A percentile compares a stretch with the other conserved stretches of the same genome.
These are phyloP conservation scores for Arabidopsis lyrata DNA, from an alignment of 441 rosid species.

Conservation along the genomic window DNA sequence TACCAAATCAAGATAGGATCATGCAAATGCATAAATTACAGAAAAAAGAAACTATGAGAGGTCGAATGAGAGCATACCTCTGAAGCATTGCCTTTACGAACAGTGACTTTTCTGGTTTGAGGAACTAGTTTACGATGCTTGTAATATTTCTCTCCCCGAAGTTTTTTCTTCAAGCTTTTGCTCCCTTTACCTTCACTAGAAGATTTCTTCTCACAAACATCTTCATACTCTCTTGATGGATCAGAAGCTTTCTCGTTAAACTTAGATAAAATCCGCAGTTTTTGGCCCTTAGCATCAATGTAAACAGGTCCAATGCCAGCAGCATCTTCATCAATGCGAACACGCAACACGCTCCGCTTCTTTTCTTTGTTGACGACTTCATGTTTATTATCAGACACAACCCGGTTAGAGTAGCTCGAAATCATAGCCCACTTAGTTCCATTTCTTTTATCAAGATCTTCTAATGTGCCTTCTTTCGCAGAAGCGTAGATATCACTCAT, in stretches of 20 bases:
- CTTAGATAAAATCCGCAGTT: constrained; percentile 82
- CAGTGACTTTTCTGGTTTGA: constrained; percentile 56
- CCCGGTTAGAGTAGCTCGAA: constrained; percentile 58
- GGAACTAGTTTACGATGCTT: constrained; percentile 62
- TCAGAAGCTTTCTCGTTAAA: constrained; percentile 45
- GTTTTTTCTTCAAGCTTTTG: constrained; percentile 59
- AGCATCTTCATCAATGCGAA: constrained; percentile 54
- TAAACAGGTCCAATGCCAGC: constrained; percentile 85
- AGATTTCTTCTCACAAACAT: constrained; percentile 52
- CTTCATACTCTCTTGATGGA: constrained; percentile 50
- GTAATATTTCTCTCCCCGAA: constrained; percentile 53
- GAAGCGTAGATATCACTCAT: constrained; percentile 81
- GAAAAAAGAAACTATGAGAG: background rate
- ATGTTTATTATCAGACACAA: constrained; percentile 48
- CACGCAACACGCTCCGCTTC: constrained; percentile 48
- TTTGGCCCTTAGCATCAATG: constrained; percentile 85
- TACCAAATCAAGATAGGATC: constrained; percentile 19
- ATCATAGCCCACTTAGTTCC: constrained; percentile 78
- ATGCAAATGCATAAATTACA: background rate
- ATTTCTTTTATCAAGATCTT: constrained; percentile 91
- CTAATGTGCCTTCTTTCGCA: constrained; percentile 75
- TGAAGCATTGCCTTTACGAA: constrained; percentile 53
- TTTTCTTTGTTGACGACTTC: constrained; percentile 53
- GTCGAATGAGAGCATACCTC: constrained; percentile 55
- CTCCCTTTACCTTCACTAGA: constrained; percentile 55